phyloP scores from a whole-genome alignment of 352 stramenopile genomes.

The Saprolegnia parasitica region DNA sequence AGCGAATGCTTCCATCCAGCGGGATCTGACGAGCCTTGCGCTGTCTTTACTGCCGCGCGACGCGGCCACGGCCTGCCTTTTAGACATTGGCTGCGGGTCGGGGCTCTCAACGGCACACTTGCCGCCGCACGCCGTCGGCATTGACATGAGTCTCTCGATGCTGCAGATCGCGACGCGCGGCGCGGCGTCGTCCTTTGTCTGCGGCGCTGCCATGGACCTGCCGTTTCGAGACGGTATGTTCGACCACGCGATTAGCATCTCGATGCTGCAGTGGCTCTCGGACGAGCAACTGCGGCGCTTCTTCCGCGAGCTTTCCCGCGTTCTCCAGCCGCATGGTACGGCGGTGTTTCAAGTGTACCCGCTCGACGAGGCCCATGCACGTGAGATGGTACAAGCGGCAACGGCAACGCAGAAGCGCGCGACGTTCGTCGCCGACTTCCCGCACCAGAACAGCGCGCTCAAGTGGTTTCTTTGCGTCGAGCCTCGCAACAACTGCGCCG shows the following conservation, averaged over 20 bases:
- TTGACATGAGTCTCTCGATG: conserved; percentile 77
- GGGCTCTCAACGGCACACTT: conserved; percentile 35
- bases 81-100: conserved; percentile 68
- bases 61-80: conserved; percentile 28
- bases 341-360: conserved; percentile 77
- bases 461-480: conserved; percentile 68
- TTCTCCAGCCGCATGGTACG: conserved; percentile 18
- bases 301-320: conserved; percentile 44
- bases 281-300: conserved; percentile 49
- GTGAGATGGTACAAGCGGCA: conserved; percentile 54
- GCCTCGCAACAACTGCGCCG: background rate
- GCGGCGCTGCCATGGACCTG: conserved; percentile 44
- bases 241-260: conserved; percentile 62
- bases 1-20: conserved; percentile 63
- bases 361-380: conserved; percentile 42
- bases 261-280: conserved; percentile 81
- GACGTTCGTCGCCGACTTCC: conserved; percentile 64
- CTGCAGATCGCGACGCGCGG: conserved; percentile 39
- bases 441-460: conserved; percentile 56
- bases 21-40: conserved; percentile 57
- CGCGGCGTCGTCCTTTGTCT: conserved; percentile 4
- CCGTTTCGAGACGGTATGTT: conserved; percentile 45
- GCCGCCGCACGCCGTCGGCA: conserved; percentile 40
- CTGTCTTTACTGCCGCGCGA: conserved; percentile 44
- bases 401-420: conserved; percentile 45